Conservation (phyloP, 192 early-diverging fungal genomes). For the Coemansia pectinata region DNA sequence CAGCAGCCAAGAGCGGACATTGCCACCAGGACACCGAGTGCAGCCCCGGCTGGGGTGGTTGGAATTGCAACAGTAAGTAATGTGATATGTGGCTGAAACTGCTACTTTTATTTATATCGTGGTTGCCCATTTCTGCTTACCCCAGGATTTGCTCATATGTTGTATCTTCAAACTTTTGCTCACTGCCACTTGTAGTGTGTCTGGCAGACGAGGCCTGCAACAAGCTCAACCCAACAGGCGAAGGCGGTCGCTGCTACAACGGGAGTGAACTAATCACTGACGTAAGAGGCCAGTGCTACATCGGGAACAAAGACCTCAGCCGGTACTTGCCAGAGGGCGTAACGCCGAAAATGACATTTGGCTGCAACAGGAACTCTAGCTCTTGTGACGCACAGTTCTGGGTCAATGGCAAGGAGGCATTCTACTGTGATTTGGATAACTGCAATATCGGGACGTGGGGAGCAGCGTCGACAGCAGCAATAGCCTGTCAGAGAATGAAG, state of each 20-base stretch:
- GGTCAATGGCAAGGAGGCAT: slow-evolving; percentile 83
- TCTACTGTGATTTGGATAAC: slow-evolving; percentile 82
- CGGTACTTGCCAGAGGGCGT: slow-evolving; percentile 58
- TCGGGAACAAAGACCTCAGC: slow-evolving; percentile 64
- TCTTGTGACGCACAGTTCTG: slow-evolving; percentile 85
- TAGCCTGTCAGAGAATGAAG: slow-evolving; percentile 74
- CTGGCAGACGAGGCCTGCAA: slow-evolving; percentile 65
- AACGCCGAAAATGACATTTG: slow-evolving; percentile 77
- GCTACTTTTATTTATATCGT: neutral
- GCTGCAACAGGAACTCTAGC: slow-evolving; percentile 59
- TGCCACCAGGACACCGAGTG: slow-evolving; percentile 69
- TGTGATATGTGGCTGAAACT: too few species aligned
- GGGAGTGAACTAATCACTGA: slow-evolving; percentile 68
- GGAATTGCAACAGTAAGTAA: slow-evolving; percentile 82
- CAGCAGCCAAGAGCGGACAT: slow-evolving; percentile 54
- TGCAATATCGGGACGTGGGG: slow-evolving; percentile 64
- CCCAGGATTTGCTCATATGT: too few species aligned
- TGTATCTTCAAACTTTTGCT: neutral
- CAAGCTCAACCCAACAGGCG: slow-evolving; percentile 64
- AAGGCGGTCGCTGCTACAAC: slow-evolving; percentile 75
- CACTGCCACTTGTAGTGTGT: slow-evolving; percentile 56
- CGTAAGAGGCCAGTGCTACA: slow-evolving; percentile 72
- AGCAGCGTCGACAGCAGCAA: slow-evolving; percentile 42
- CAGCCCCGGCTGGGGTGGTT: slow-evolving; percentile 85
- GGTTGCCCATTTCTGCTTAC: too few species aligned